phyloP scores from a whole-genome alignment of 495 filamentous ascomycete genomes.

The Penicillium antarcticum region DNA sequence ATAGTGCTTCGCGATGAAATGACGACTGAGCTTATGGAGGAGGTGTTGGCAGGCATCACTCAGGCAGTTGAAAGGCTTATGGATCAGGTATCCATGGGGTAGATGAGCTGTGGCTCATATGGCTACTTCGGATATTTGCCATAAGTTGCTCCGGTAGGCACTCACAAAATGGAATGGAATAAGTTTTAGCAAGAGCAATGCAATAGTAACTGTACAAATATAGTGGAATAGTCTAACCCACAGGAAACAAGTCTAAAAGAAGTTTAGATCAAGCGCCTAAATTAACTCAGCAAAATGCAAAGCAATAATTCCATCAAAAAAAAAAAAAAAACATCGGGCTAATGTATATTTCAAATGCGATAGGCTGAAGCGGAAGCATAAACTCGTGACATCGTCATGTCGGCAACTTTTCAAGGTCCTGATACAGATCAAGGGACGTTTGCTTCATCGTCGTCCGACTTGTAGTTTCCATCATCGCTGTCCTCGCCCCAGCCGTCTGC shows the following conservation, averaged over 20 bases:
- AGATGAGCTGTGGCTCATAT: too few relatives aligned
- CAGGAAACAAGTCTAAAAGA: too few relatives aligned
- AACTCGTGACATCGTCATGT: constrained; percentile 17
- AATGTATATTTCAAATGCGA: constrained; percentile 14
- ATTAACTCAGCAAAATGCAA: constrained; percentile 7
- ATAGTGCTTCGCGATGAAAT: background rate
- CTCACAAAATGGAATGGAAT: too few relatives aligned
- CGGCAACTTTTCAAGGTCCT: background rate
- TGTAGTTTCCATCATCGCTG: constrained; percentile 42
- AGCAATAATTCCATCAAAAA: constrained; percentile 1
- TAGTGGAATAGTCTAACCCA: too few relatives aligned
- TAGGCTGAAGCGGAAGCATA: constrained; percentile 11
- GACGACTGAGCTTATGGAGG: background rate
- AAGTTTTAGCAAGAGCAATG: too few relatives aligned
- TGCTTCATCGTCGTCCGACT: constrained; percentile 48
- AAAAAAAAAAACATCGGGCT: background rate
- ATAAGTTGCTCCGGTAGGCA: too few relatives aligned
- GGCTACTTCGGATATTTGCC: too few relatives aligned
- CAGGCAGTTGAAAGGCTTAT: too few relatives aligned
- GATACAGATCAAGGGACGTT: constrained; percentile 5
- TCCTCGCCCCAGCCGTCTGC: constrained; percentile 60
- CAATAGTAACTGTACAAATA: too few relatives aligned
- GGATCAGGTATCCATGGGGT: too few relatives aligned
- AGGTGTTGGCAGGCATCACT: background rate
- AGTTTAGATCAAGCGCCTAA: too few relatives aligned